Percentiles rank a stretch among this genome's conserved stretches.
These are phyloP conservation scores for Sphagnum fallax DNA, from an alignment of 228 moss, liverwort and hornwort species.

Conservation along the genomic window DNA sequence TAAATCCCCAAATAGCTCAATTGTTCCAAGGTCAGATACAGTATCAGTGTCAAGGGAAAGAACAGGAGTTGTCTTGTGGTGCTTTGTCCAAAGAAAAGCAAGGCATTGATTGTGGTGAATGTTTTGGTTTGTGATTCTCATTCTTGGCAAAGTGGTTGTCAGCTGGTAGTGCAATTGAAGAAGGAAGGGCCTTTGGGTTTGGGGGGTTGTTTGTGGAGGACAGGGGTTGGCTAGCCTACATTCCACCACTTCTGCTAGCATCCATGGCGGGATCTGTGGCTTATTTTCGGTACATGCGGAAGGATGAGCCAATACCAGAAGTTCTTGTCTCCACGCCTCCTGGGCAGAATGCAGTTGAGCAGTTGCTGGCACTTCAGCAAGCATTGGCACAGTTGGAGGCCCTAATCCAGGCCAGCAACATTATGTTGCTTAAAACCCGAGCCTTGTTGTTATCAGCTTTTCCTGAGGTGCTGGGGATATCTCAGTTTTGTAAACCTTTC, in stretches of 20 bases:
- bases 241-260: conserved; percentile 52
- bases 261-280: conserved; percentile 60
- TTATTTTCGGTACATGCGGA: conserved; percentile 40
- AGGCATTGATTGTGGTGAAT: no score
- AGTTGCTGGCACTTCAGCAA: conserved; percentile 75
- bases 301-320: conserved; percentile 37
- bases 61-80: no score
- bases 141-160: no score
- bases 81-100: no score
- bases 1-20: no score
- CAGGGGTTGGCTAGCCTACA: conserved; percentile 77
- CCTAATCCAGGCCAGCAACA: conserved; percentile 72
- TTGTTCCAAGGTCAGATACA: no score
- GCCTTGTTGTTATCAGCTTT: conserved; percentile 65
- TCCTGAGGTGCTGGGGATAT: conserved; percentile 45
- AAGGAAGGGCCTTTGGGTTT: background rate
- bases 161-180: background rate
- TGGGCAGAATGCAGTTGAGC: conserved; percentile 75
- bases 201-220: conserved; percentile 47
- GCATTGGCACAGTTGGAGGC: conserved; percentile 69
- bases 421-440: conserved; percentile 72
- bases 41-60: no score
- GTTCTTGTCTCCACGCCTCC: conserved; percentile 68
- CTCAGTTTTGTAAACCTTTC: no score
- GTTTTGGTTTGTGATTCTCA: no score